These are phyloP conservation scores for Albugo laibachii DNA, from an alignment of 352 stramenopile species.

Conservation along the genomic window DNA sequence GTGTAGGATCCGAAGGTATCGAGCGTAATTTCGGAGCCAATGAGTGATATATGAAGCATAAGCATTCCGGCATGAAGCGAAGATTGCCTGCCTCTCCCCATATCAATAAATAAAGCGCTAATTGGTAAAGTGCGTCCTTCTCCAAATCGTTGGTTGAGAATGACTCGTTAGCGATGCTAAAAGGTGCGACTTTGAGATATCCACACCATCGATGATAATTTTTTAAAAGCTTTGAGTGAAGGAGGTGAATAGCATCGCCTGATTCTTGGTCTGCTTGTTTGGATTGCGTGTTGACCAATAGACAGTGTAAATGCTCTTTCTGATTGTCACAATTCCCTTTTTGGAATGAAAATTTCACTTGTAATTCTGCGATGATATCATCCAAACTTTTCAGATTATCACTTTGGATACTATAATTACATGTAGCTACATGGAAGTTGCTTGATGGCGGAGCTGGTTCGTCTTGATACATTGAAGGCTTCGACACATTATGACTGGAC, in stretches of 20 bases:
- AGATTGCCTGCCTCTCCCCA: constrained; percentile 73
- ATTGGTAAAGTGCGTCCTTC: constrained; percentile 24
- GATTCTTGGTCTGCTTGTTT: constrained; percentile 17
- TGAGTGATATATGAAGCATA: constrained; percentile 78
- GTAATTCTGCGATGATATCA: constrained; percentile 56
- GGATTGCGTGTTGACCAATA: constrained; percentile 73
- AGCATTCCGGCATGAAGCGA: constrained; percentile 78
- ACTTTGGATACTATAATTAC: too few relatives aligned
- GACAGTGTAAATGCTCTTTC: constrained; percentile 72
- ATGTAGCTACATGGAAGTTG: too few relatives aligned
- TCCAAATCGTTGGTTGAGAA: constrained; percentile 4
- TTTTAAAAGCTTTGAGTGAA: constrained; percentile 88
- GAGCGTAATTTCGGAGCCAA: constrained; percentile 49
- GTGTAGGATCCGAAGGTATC: constrained; percentile 31
- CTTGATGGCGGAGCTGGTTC: too few relatives aligned
- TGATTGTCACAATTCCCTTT: constrained; percentile 50
- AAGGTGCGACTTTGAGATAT: constrained; percentile 76
- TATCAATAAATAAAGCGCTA: constrained; percentile 70
- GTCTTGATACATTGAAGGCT: too few relatives aligned
- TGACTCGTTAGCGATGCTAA: constrained; percentile 27
- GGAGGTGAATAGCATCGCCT: constrained; percentile 36
- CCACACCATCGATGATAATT: constrained; percentile 92
- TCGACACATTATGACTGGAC: too few relatives aligned
- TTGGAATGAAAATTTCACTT: constrained; percentile 71
- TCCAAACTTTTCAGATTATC: neutral